Conservation (phyloP, 495 filamentous ascomycete species). For the Lasiosphaeriaceae sp. region DNA sequence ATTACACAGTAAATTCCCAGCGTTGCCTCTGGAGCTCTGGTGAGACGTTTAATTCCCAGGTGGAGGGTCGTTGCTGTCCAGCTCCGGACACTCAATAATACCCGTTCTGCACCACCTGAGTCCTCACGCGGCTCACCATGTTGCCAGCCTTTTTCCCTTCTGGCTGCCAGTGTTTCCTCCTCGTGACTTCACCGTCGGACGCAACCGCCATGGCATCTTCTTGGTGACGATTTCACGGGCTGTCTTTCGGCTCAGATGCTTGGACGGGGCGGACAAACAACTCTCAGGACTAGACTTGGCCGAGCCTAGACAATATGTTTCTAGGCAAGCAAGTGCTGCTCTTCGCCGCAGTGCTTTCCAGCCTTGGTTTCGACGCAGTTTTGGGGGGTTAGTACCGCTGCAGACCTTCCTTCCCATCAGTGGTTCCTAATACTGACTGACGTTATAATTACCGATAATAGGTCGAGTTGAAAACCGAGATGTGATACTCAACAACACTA, state of each 20-base stretch:
- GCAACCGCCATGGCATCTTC: conserved; percentile 17
- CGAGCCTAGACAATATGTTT: conserved; percentile 25
- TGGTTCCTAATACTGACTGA: neutral
- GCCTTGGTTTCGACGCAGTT: conserved; percentile 21
- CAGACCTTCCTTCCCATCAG: neutral
- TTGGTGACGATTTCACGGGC: conserved; percentile 13
- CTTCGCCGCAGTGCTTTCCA: conserved; percentile 26
- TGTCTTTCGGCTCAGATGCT: neutral
- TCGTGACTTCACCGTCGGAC: conserved; percentile 1
- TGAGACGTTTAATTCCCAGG: neutral
- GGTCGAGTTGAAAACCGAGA: neutral
- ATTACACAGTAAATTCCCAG: neutral
- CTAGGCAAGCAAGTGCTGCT: conserved; percentile 25
- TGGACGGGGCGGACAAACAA: conserved; percentile 2
- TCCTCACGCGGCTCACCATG: neutral
- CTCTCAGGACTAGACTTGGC: neutral
- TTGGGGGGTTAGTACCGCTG: conserved; percentile 21
- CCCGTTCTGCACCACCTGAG: conserved; percentile 12
- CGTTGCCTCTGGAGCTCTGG: neutral
- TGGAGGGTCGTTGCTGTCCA: neutral
- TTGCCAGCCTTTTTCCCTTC: conserved; percentile 1
- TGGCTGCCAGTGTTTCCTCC: neutral
- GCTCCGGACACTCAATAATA: conserved; percentile 9
- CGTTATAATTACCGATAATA: neutral
- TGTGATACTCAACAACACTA: neutral